These are phyloP conservation scores for Aegilops sharonensis DNA, from an alignment of 176 grass and related monocot species.

Conservation along the genomic window DNA sequence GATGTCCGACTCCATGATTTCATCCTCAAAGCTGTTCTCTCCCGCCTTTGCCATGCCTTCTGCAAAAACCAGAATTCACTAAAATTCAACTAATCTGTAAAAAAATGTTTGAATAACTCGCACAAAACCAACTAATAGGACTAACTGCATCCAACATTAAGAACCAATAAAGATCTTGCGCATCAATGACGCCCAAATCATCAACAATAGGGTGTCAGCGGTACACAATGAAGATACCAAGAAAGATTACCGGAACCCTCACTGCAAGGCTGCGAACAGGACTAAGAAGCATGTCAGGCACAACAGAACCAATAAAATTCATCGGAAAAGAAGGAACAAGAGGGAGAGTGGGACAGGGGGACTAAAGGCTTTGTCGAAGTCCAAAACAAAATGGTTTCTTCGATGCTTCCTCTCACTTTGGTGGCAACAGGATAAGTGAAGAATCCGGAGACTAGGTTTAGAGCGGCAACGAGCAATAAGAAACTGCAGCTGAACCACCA, in stretches of 20 bases:
- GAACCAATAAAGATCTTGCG: neutral
- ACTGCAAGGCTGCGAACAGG: conserved; percentile 43
- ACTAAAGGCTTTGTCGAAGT: neutral
- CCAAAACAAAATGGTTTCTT: neutral
- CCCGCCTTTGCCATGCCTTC: neutral
- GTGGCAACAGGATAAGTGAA: neutral
- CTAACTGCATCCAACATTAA: neutral
- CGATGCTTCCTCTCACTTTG: neutral
- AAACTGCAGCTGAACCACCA: conserved; percentile 31
- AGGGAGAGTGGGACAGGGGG: neutral
- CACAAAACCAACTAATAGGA: neutral
- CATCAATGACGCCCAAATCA: neutral
- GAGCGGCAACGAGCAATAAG: conserved; percentile 35
- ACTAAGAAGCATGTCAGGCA: conserved; percentile 13
- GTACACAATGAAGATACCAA: neutral
- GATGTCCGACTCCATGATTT: conserved; percentile 25
- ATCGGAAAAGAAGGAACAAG: neutral
- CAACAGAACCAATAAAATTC: neutral
- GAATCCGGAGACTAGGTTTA: conserved; percentile 25
- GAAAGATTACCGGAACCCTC: conserved; percentile 30
- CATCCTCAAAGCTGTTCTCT: conserved; percentile 20
- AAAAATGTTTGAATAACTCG: neutral
- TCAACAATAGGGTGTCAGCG: neutral
- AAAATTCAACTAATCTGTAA: neutral
- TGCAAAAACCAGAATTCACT: neutral